Evolutionary conservation across 2,329 filamentous ascomycete species (phyloP).

Genomic region (Claviceps paspali): DNA sequence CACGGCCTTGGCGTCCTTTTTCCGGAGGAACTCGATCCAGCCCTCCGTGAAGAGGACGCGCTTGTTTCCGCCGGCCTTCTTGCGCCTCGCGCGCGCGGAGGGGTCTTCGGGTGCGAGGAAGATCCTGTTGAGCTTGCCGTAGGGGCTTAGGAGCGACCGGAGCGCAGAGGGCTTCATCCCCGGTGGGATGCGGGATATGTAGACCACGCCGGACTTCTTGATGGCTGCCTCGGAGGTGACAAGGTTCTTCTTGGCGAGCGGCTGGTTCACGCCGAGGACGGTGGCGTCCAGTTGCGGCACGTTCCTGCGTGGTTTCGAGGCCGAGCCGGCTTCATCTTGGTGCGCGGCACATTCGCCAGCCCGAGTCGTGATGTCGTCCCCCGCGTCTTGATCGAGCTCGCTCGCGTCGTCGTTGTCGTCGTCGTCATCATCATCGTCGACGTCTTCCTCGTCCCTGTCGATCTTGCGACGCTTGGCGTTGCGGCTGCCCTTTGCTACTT

Average conservation of each 20-base stretch:
- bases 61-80: slow-evolving; percentile 65
- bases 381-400: slow-evolving; percentile 19
- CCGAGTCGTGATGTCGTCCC: slow-evolving; percentile 12
- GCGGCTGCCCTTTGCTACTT: slow-evolving; percentile 49
- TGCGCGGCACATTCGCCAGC: too few species aligned
- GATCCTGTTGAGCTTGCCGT: slow-evolving; percentile 61
- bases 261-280: slow-evolving; percentile 34
- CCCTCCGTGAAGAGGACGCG: slow-evolving; percentile 71
- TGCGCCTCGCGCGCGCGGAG: slow-evolving; percentile 46
- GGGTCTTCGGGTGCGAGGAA: slow-evolving; percentile 68
- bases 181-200: slow-evolving; percentile 69
- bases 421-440: slow-evolving; percentile 23
- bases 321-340: slow-evolving; percentile 5
- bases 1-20: slow-evolving; percentile 61
- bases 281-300: slow-evolving; percentile 17
- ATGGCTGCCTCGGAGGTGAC: slow-evolving; percentile 48
- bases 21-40: slow-evolving; percentile 70
- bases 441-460: slow-evolving; percentile 18
- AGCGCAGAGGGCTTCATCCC: slow-evolving; percentile 79
- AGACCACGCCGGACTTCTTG: slow-evolving; percentile 64
- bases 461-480: slow-evolving; percentile 49
- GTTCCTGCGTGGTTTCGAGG: slow-evolving; percentile 10
- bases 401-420: slow-evolving; percentile 22
- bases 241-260: slow-evolving; percentile 52
- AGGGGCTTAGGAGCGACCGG: slow-evolving; percentile 57